Evolutionary conservation across 1,284 basidiomycete species (phyloP).

Genomic region (Ganoderma leucocontextum): DNA sequence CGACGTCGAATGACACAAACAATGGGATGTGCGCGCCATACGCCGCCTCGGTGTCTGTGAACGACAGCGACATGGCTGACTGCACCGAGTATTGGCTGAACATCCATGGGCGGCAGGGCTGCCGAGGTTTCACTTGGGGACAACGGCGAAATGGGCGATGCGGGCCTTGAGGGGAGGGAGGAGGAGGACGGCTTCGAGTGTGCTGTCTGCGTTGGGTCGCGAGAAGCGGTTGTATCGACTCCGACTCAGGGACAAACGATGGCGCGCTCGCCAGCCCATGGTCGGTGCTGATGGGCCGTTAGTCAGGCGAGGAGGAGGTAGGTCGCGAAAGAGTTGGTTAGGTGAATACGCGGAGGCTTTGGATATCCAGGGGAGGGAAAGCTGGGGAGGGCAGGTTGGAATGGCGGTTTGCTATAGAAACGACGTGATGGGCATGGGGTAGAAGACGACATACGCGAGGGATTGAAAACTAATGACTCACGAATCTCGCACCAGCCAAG

Average conservation of each 20-base stretch:
- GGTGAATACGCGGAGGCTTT: conserved; percentile 8
- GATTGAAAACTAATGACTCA: background rate
- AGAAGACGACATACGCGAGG: conserved; percentile 3
- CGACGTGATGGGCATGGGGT: background rate
- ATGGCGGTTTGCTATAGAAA: background rate
- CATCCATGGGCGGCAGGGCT: conserved; percentile 17
- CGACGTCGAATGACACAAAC: conserved; percentile 10
- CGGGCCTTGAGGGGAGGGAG: conserved; percentile 6
- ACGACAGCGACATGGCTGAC: too few species aligned
- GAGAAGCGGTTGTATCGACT: conserved; percentile 17
- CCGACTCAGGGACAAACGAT: conserved; percentile 4
- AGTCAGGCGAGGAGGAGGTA: conserved; percentile 10
- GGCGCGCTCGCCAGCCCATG: conserved; percentile 14
- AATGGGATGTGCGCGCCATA: conserved; percentile 20
- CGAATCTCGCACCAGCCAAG: too few species aligned
- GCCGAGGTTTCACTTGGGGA: too few species aligned
- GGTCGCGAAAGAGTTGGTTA: conserved; percentile 4
- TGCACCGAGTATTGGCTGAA: conserved; percentile 13
- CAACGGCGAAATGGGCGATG: conserved; percentile 11
- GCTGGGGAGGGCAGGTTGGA: conserved; percentile 12
- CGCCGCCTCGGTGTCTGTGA: conserved; percentile 19
- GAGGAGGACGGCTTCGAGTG: conserved; percentile 13
- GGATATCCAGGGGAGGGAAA: conserved; percentile 11
- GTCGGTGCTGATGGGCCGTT: conserved; percentile 14
- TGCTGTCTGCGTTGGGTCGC: conserved; percentile 7